Percentiles rank a stretch among this genome's conserved stretches.
These are phyloP conservation scores for Pascua guehoae DNA, from an alignment of 1,284 basidiomycete genomes.

Conservation along the genomic window DNA sequence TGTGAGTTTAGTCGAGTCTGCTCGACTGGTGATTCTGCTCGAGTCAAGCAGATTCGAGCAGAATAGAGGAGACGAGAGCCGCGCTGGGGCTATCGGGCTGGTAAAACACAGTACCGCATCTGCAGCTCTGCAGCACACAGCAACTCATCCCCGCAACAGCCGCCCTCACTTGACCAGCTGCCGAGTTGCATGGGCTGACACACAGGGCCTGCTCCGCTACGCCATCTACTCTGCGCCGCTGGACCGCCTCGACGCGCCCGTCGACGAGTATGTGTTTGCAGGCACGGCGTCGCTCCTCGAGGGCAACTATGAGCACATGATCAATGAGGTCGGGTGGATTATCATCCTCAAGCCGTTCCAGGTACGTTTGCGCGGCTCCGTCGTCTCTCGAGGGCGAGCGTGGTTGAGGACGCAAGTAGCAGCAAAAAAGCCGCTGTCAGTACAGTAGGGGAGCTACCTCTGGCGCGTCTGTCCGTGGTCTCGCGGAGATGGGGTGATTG, in stretches of 20 bases:
- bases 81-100: too few relatives aligned
- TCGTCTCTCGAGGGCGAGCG: too few relatives aligned
- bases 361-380: slow-evolving; percentile 13
- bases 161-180: neutral
- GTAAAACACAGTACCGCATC: too few relatives aligned
- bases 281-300: slow-evolving; percentile 35
- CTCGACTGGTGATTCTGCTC: too few relatives aligned
- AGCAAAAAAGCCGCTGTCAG: too few relatives aligned
- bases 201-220: slow-evolving; percentile 15
- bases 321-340: slow-evolving; percentile 39
- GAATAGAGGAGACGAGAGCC: too few relatives aligned
- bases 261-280: slow-evolving; percentile 35
- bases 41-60: too few relatives aligned
- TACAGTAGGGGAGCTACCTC: too few relatives aligned
- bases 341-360: slow-evolving; percentile 37
- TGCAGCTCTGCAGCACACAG: too few relatives aligned
- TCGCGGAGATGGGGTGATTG: too few relatives aligned
- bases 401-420: neutral
- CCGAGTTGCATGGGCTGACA: too few relatives aligned
- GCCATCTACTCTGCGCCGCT: slow-evolving; percentile 38
- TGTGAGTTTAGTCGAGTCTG: slow-evolving; percentile 16
- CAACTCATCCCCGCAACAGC: too few relatives aligned
- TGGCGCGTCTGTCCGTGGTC: neutral
- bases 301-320: slow-evolving; percentile 25
- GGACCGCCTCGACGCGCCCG: slow-evolving; percentile 15